phyloP scores from a whole-genome alignment of 108 stramenopile species.

The Fragilaria crotonensis region DNA sequence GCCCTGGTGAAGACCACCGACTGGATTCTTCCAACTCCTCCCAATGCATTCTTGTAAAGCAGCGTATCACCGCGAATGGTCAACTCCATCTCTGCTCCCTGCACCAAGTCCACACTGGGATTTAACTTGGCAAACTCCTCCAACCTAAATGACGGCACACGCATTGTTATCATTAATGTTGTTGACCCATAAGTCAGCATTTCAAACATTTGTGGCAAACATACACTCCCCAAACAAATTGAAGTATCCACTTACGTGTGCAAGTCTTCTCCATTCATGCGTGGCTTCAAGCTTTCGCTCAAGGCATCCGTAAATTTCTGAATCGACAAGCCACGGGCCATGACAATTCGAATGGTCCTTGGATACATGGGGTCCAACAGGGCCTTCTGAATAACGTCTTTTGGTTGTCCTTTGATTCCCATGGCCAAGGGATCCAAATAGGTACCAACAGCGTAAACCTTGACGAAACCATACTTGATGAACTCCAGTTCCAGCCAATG shows the following conservation, averaged over 20 bases:
- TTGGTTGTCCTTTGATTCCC: slow-evolving; percentile 51
- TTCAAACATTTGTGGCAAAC: too few species aligned
- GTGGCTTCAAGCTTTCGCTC: slow-evolving; percentile 76
- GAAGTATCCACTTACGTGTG: slow-evolving; percentile 38
- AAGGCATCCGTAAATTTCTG: slow-evolving; percentile 84
- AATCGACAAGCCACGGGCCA: slow-evolving; percentile 73
- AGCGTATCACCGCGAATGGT: slow-evolving; percentile 81
- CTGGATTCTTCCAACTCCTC: slow-evolving; percentile 67
- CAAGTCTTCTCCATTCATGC: slow-evolving; percentile 78
- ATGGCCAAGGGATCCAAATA: slow-evolving; percentile 78
- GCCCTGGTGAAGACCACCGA: slow-evolving; percentile 68
- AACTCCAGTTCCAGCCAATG: slow-evolving; percentile 71
- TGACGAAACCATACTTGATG: slow-evolving; percentile 87
- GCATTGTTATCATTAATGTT: too few species aligned
- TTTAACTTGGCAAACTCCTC: slow-evolving; percentile 83
- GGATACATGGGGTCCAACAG: slow-evolving; percentile 73
- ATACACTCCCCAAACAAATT: too few species aligned
- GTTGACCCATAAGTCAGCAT: too few species aligned
- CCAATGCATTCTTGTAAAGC: slow-evolving; percentile 71
- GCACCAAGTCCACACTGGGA: slow-evolving; percentile 70
- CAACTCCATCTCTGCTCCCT: slow-evolving; percentile 86
- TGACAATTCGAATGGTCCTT: slow-evolving; percentile 82
- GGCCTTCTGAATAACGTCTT: slow-evolving; percentile 53
- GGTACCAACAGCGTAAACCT: slow-evolving; percentile 85
- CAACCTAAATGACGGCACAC: slow-evolving; percentile 29